phyloP scores from a whole-genome alignment of 2,329 filamentous ascomycete genomes.

The Atkinsonella texensis region DNA sequence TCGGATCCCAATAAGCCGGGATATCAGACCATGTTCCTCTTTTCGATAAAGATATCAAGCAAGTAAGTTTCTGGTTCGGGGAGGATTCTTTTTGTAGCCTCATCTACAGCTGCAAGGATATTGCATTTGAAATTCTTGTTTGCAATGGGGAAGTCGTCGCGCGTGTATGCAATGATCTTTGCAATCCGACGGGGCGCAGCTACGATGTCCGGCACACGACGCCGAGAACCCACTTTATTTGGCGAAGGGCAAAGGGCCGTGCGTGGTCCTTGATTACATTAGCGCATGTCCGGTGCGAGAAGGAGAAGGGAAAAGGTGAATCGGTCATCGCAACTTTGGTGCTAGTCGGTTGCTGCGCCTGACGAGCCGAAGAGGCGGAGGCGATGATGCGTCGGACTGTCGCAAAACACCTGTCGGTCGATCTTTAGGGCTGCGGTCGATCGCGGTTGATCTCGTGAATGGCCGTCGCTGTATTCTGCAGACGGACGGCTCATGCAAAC shows the following conservation, averaged over 20 bases:
- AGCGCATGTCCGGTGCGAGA: not conserved
- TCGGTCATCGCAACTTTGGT: not conserved
- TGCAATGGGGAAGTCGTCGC: constrained; percentile 36
- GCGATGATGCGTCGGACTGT: not conserved
- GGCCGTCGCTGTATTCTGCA: no score
- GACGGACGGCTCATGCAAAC: not conserved
- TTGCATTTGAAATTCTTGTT: constrained; percentile 24
- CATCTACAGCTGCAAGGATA: not conserved
- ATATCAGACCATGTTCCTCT: not conserved
- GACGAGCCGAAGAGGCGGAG: not conserved
- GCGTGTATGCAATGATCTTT: constrained; percentile 35
- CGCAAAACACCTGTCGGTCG: not conserved
- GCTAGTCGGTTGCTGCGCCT: not conserved
- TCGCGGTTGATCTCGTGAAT: no score
- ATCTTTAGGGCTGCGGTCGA: not conserved
- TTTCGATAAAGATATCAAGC: constrained; percentile 1
- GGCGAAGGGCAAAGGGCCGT: no score
- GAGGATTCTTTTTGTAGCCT: constrained; percentile 16
- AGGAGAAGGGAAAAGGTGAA: not conserved
- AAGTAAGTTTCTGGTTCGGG: constrained; percentile 25
- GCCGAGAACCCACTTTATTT: constrained; percentile 24
- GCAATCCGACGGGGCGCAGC: constrained; percentile 28
- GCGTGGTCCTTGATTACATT: not conserved
- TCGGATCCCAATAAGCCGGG: not conserved
- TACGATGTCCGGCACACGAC: constrained; percentile 13